phyloP scores from a whole-genome alignment of 2,329 filamentous ascomycete genomes.

The Phyllosticta ampelicida region DNA sequence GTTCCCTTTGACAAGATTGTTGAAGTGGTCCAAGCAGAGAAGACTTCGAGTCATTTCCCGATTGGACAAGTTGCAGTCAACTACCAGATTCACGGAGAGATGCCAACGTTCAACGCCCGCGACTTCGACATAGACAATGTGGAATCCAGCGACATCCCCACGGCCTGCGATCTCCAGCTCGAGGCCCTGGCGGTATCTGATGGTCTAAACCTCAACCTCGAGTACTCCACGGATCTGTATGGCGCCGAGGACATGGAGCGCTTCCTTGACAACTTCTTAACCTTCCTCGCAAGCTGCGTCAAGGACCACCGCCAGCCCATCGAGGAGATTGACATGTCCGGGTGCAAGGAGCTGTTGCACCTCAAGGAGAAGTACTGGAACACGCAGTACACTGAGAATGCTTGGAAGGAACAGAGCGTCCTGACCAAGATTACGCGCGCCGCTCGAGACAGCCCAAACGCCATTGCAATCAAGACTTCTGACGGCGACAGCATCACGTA shows the following conservation, averaged over 20 bases:
- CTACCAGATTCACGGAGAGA: constrained; percentile 30
- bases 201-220: constrained; percentile 15
- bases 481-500: constrained; percentile 15
- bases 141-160: constrained; percentile 16
- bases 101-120: constrained; percentile 14
- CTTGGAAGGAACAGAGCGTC: constrained; percentile 14
- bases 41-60: constrained; percentile 32
- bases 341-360: constrained; percentile 15
- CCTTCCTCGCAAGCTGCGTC: constrained; percentile 17
- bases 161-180: constrained; percentile 15
- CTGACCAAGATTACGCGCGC: constrained; percentile 12
- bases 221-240: constrained; percentile 17
- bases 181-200: constrained; percentile 15
- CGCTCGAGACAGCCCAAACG: constrained; percentile 12
- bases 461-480: constrained; percentile 15
- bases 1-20: constrained; percentile 43
- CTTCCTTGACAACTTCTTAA: constrained; percentile 19
- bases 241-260: constrained; percentile 17
- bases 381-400: constrained; percentile 11
- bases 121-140: constrained; percentile 20
- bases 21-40: constrained; percentile 30
- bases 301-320: constrained; percentile 18
- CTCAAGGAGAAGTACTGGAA: constrained; percentile 15
- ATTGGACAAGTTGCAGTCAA: constrained; percentile 42
- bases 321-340: constrained; percentile 16